A percentile compares a stretch with the other conserved stretches of the same genome.
These are phyloP conservation scores for Lactifluus hygrophoroides DNA, from an alignment of 768 basidiomycete genomes.

Conservation along the genomic window DNA sequence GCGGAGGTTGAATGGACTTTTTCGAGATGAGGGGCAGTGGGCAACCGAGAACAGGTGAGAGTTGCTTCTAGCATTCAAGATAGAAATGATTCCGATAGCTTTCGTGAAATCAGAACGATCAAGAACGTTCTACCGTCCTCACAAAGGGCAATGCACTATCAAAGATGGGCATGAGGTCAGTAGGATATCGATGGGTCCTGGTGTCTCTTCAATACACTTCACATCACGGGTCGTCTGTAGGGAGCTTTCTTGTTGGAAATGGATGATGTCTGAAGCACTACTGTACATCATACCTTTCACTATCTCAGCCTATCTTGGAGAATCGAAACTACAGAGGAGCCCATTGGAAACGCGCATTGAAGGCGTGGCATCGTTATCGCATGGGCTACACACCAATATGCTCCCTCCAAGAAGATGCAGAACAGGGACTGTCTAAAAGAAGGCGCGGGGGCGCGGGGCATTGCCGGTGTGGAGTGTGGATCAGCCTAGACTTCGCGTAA, in stretches of 20 bases:
- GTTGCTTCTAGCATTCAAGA: neutral
- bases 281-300: neutral
- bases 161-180: neutral
- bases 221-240: neutral
- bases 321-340: neutral
- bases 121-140: neutral
- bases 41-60: neutral
- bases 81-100: neutral
- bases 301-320: slow-evolving; percentile 10
- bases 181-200: neutral
- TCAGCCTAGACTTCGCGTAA: no score
- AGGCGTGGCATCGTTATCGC: neutral
- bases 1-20: neutral
- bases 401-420: neutral
- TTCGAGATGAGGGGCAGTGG: neutral
- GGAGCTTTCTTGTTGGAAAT: neutral
- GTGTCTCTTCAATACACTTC: neutral
- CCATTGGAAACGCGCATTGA: neutral
- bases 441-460: neutral
- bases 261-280: neutral
- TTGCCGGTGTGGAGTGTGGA: neutral
- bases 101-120: neutral
- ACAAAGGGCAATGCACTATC: neutral
- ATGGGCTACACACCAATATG: neutral
- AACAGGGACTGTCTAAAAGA: neutral